phyloP scores from a whole-genome alignment of 108 stramenopile genomes.

The Bacterosira constricta region DNA sequence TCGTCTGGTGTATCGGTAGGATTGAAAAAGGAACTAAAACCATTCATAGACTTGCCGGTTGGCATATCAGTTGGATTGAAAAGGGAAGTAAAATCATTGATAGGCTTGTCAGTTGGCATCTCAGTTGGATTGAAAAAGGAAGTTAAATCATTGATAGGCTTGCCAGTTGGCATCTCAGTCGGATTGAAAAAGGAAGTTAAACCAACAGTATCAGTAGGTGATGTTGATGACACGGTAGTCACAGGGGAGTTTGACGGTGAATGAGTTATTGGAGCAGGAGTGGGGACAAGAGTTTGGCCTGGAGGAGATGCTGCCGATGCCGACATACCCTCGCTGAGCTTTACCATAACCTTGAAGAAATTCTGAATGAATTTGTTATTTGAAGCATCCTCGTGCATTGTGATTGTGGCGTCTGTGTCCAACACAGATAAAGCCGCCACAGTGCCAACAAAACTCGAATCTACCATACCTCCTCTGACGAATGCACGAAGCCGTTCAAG shows the following conservation, averaged over 20 bases:
- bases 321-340: not conserved
- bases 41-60: not conserved
- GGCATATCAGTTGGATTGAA: not conserved
- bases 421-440: not conserved
- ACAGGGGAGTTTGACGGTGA: not conserved
- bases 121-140: not conserved
- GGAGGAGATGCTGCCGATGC: not conserved
- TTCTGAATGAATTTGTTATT: not conserved
- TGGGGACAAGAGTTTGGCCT: not conserved
- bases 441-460: not conserved
- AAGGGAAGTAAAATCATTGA: not conserved
- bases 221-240: not conserved
- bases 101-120: not conserved
- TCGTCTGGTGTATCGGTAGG: too few species aligned
- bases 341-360: conserved; percentile 6
- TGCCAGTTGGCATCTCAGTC: not conserved
- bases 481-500: not conserved
- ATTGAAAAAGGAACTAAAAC: not conserved
- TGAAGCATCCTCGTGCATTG: not conserved
- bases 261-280: not conserved
- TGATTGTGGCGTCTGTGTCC: not conserved
- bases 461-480: not conserved
- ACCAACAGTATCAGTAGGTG: not conserved
- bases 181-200: not conserved
- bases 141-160: too few species aligned